phyloP scores from a whole-genome alignment of 2,329 filamentous ascomycete genomes.

The Aspergillus nomiae region DNA sequence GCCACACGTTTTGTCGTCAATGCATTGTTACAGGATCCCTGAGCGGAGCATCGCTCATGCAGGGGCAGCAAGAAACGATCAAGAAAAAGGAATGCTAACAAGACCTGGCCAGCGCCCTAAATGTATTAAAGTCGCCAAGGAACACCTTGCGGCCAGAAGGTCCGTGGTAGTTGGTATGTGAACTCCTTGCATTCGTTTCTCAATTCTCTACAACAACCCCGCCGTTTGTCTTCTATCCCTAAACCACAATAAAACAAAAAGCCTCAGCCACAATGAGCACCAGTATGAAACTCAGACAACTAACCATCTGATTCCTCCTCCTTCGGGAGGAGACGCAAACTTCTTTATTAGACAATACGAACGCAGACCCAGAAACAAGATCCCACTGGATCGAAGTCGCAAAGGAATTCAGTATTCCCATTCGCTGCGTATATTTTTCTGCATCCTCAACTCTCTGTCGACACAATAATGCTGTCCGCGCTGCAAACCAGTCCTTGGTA shows the following conservation, averaged over 20 bases:
- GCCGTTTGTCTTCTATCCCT: neutral
- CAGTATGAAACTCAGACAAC: neutral
- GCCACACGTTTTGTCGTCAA: neutral
- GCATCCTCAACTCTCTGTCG: slow-evolving; percentile 69
- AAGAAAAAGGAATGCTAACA: neutral
- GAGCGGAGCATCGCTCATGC: neutral
- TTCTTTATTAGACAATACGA: slow-evolving; percentile 78
- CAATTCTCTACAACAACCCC: slow-evolving; percentile 12
- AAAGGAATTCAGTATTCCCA: slow-evolving; percentile 67
- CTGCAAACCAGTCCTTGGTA: slow-evolving; percentile 56
- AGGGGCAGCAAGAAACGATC: neutral
- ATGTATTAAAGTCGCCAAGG: slow-evolving; percentile 70
- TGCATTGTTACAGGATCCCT: neutral
- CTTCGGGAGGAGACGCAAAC: neutral
- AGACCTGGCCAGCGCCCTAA: slow-evolving; percentile 53
- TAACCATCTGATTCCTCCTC: neutral
- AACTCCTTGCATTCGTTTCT: slow-evolving; percentile 22
- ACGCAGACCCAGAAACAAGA: slow-evolving; percentile 76
- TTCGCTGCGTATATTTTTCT: slow-evolving; percentile 85
- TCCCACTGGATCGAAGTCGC: slow-evolving; percentile 78
- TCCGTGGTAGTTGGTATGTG: slow-evolving; percentile 77
- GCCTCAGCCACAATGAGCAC: neutral
- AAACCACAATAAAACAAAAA: neutral
- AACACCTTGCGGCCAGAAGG: slow-evolving; percentile 63
- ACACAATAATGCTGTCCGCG: slow-evolving; percentile 85